Evolutionary conservation across 139 green algal species (phyloP), one percentile per base, ranked within the genome.

Genomic region (Chlorella sp.): DNA sequence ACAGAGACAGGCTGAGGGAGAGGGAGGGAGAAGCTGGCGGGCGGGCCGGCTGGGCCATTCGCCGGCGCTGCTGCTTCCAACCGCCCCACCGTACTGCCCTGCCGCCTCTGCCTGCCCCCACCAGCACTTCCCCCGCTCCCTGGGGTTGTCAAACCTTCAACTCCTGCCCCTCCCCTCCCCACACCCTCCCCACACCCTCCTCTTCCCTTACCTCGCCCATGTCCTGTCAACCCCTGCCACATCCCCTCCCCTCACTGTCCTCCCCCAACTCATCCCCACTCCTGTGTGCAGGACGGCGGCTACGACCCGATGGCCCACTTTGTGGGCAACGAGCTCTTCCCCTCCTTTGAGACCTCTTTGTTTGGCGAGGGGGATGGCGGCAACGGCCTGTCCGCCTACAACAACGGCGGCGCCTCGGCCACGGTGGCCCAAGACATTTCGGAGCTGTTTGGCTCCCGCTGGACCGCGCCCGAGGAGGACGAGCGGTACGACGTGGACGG

Each of bases 351-450:
- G 28, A 71, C 21, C 87, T 73, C 61, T 78, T 30, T 82, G 21
- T 73, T 66, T 75, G 48, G 82, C 1, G 89, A 86, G 34, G 87
- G 37, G 1, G 88, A 53, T 22, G 64, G 22, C 3, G 81, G 90
- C 48, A 71, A n/a, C 11, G 28, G 40, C 40, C 14, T 69, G 80
- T 30, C 42, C 71, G 53, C 39, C 21, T 61, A 76, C 60, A 32
- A 39, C 81, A 68, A 21, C 42, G 28, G 34, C 7, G 78, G 84
- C 36, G 92, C 92, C 83, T 95, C 92, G 32, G 34, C 94, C 4
- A 89, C 91, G 15, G 69, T 91, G 26, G 90, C 90, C 30, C 87
- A 93, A 26, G 92, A 95, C 88, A 89, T 95, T 32, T 95, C 93
- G n/a, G 88, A 93, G 32, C 53, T 95, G 53, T 90, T 92, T 83